phyloP scores from a whole-genome alignment of 805 yeast species.

The Metahyphopichia silvanorum region DNA sequence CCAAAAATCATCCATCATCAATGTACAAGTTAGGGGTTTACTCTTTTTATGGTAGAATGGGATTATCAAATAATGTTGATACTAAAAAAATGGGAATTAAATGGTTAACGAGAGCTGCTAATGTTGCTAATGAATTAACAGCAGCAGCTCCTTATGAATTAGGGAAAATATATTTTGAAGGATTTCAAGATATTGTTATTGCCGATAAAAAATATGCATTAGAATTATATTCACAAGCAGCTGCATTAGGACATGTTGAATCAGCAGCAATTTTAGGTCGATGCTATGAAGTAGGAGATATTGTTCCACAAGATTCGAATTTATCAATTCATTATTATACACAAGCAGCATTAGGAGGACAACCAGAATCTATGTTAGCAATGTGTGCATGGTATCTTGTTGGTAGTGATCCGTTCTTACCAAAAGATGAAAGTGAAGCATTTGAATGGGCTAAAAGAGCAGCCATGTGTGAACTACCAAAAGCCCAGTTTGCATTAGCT shows the following conservation, averaged over 20 bases:
- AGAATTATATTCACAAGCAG: slow-evolving; percentile 82
- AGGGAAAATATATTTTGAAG: slow-evolving; percentile 78
- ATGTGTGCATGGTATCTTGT: slow-evolving; percentile 96
- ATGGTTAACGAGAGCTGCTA: slow-evolving; percentile 88
- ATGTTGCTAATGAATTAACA: slow-evolving; percentile 76
- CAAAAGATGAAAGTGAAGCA: slow-evolving; percentile 78
- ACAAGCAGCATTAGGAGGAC: slow-evolving; percentile 85
- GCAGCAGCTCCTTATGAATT: slow-evolving; percentile 95
- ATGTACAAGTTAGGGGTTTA: slow-evolving; percentile 90
- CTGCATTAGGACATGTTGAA: slow-evolving; percentile 80
- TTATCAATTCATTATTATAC: slow-evolving; percentile 90
- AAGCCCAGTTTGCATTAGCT: slow-evolving; percentile 84
- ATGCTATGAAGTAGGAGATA: slow-evolving; percentile 78
- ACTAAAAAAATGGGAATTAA: slow-evolving; percentile 85
- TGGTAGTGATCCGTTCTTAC: slow-evolving; percentile 82
- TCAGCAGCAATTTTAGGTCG: slow-evolving; percentile 79
- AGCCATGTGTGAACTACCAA: slow-evolving; percentile 68
- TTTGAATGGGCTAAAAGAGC: slow-evolving; percentile 93
- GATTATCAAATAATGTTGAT: slow-evolving; percentile 61
- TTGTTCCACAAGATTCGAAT: slow-evolving; percentile 74
- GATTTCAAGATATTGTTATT: slow-evolving; percentile 83
- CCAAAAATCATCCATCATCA: slow-evolving; percentile 93
- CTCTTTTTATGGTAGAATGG: slow-evolving; percentile 82
- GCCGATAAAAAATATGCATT: slow-evolving; percentile 81
- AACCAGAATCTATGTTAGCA: slow-evolving; percentile 85